These are phyloP conservation scores for Sporothrix curviconia DNA, from an alignment of 2,329 filamentous ascomycete species.

Conservation along the genomic window DNA sequence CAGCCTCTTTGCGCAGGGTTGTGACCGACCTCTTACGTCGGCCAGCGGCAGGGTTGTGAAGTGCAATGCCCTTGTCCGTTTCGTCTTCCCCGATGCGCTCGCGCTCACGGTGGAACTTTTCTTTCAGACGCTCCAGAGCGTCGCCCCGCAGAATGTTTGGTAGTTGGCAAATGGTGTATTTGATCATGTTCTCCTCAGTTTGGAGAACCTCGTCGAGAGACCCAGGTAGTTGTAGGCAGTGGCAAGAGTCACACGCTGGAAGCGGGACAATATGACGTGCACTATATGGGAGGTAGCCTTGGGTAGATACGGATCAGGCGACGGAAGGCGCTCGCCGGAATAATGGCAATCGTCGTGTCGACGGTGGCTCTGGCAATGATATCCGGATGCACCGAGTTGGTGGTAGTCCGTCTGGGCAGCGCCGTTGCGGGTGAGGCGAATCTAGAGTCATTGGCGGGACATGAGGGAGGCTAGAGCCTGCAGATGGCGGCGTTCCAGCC, in stretches of 20 bases:
- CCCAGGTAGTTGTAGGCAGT: constrained; percentile 94
- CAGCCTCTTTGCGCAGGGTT: constrained; percentile 71
- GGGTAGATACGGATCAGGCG: constrained; percentile 85
- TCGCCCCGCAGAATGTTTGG: constrained; percentile 84
- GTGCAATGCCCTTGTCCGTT: constrained; percentile 82
- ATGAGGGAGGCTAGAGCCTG: constrained; percentile 40
- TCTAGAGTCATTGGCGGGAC: constrained; percentile 75
- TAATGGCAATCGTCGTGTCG: constrained; percentile 97
- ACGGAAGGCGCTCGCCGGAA: constrained; percentile 91
- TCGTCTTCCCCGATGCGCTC: constrained; percentile 78
- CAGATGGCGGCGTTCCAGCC: constrained; percentile 15
- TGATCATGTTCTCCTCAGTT: constrained; percentile 89
- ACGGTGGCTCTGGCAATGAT: constrained; percentile 94
- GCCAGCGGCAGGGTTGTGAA: constrained; percentile 70
- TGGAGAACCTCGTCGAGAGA: constrained; percentile 85
- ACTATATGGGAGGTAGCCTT: constrained; percentile 97
- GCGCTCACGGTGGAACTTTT: constrained; percentile 81
- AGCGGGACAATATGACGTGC: constrained; percentile 88
- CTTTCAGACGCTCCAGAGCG: constrained; percentile 76
- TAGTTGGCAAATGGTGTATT: constrained; percentile 83
- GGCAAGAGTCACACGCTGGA: constrained; percentile 88
- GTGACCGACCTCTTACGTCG: constrained; percentile 66
- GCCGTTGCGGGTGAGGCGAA: constrained; percentile 28
- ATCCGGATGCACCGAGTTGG: constrained; percentile 85
- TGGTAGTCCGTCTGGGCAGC: constrained; percentile 39